Conservation (phyloP, 2,329 filamentous ascomycete genomes). For the Metarhizium brunneum region DNA sequence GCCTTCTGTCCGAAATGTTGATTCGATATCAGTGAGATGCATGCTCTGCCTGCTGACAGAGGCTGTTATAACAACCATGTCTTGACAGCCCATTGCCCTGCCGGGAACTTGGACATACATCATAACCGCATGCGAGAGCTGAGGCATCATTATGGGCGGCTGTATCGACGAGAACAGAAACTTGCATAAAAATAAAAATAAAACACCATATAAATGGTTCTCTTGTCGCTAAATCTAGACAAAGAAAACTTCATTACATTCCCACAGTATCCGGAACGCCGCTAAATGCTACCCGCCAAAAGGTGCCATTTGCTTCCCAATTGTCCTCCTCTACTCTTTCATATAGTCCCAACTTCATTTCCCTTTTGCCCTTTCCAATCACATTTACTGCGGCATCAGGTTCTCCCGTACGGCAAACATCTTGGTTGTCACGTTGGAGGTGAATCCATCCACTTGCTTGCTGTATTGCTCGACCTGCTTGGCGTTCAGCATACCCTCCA, state of each 20-base stretch:
- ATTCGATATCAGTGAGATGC: too few species aligned
- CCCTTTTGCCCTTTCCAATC: not conserved
- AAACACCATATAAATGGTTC: conserved; percentile 11
- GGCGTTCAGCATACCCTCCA: conserved; percentile 91
- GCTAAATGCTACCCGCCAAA: conserved; percentile 29
- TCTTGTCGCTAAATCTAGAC: conserved; percentile 25
- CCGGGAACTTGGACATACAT: too few species aligned
- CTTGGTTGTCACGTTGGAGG: conserved; percentile 83
- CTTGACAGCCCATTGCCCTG: too few species aligned
- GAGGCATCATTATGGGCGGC: conserved; percentile 6
- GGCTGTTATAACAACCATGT: too few species aligned
- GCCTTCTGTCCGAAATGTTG: too few species aligned
- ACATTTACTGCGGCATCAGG: conserved; percentile 44
- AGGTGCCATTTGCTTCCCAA: conserved; percentile 18
- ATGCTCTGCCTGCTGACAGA: too few species aligned
- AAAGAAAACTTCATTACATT: conserved; percentile 25
- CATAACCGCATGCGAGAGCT: not conserved
- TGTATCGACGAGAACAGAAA: not conserved
- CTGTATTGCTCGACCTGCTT: conserved; percentile 97
- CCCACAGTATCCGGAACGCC: conserved; percentile 31
- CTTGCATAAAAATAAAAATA: not conserved
- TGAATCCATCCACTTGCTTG: conserved; percentile 93
- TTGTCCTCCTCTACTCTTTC: conserved; percentile 7
- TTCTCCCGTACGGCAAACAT: conserved; percentile 91
- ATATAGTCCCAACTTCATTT: not conserved